Conservation (phyloP, 257 asterid species). For the Solanum sejunctum region DNA sequence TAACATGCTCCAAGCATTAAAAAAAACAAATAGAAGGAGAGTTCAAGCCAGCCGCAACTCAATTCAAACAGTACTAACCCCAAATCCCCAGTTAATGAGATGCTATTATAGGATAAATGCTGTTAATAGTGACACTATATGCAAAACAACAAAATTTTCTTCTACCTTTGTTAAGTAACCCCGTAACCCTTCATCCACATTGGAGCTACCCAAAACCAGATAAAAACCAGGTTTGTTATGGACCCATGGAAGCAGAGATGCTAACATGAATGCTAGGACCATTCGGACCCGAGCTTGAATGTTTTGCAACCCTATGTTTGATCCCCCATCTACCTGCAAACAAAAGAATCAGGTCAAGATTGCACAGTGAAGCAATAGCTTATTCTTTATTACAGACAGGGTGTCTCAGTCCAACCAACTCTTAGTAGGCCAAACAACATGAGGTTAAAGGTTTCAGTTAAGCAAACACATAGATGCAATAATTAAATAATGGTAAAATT, state of each 20-base stretch:
- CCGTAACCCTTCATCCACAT: conserved; percentile 88
- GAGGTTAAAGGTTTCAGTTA: not conserved
- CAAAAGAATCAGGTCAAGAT: conserved; percentile 12
- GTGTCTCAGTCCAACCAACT: not conserved
- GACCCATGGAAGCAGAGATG: conserved; percentile 95
- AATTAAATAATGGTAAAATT: not conserved
- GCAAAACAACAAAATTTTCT: not conserved
- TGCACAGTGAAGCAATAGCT: not conserved
- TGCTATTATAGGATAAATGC: not conserved
- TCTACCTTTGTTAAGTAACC: conserved; percentile 87
- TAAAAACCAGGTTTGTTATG: conserved; percentile 91
- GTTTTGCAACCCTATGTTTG: conserved; percentile 74
- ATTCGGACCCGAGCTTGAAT: conserved; percentile 91
- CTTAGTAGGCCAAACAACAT: not conserved
- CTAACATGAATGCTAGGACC: conserved; percentile 92
- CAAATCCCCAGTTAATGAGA: not conserved
- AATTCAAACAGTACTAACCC: not conserved
- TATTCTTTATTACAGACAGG: not conserved
- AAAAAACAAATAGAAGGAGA: not conserved
- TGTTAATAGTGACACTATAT: not conserved
- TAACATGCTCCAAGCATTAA: not conserved
- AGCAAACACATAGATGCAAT: not conserved
- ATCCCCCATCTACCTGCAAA: conserved; percentile 80
- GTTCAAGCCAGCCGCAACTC: not conserved
- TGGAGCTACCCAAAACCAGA: conserved; percentile 93